Evolutionary conservation across 768 basidiomycete species (phyloP).

Genomic region (Phlebiopsis gigantea): DNA sequence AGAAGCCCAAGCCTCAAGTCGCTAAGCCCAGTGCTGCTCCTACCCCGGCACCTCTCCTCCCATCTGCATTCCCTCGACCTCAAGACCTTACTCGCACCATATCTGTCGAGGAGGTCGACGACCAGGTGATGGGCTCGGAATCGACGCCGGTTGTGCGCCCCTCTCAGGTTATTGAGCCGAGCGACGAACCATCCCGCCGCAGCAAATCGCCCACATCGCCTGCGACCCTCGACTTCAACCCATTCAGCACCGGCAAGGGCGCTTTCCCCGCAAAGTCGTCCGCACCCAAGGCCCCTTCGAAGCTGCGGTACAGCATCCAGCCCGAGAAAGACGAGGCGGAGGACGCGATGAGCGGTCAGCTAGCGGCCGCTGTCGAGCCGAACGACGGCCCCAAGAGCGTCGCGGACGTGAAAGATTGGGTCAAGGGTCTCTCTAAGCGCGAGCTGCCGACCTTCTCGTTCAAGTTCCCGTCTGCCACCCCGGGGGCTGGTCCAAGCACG

Average conservation of each 20-base stretch:
- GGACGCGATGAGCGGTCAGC: background rate
- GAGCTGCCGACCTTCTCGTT: conserved; percentile 32
- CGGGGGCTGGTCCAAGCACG: conserved; percentile 20
- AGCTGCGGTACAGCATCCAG: conserved; percentile 68
- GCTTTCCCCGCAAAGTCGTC: conserved; percentile 38
- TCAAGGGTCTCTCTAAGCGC: conserved; percentile 22
- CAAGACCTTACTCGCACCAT: conserved; percentile 2
- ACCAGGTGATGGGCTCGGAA: conserved; percentile 24
- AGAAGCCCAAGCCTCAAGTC: conserved; percentile 42
- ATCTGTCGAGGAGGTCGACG: conserved; percentile 29
- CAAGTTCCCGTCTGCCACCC: conserved; percentile 14
- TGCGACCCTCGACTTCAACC: conserved; percentile 6
- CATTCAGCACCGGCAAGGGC: background rate
- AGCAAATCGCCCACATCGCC: background rate
- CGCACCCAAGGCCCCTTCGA: conserved; percentile 73
- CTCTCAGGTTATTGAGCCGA: conserved; percentile 36
- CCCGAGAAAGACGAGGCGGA: conserved; percentile 40
- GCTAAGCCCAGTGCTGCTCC: background rate
- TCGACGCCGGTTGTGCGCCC: conserved; percentile 23
- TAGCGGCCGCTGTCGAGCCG: background rate
- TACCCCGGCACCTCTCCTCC: background rate
- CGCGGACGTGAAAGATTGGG: conserved; percentile 23
- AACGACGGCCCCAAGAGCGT: conserved; percentile 8
- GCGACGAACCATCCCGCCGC: conserved; percentile 15
- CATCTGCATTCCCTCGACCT: background rate